Conservation (phyloP, 257 asterid species). For the Solanum chiquidenum region DNA sequence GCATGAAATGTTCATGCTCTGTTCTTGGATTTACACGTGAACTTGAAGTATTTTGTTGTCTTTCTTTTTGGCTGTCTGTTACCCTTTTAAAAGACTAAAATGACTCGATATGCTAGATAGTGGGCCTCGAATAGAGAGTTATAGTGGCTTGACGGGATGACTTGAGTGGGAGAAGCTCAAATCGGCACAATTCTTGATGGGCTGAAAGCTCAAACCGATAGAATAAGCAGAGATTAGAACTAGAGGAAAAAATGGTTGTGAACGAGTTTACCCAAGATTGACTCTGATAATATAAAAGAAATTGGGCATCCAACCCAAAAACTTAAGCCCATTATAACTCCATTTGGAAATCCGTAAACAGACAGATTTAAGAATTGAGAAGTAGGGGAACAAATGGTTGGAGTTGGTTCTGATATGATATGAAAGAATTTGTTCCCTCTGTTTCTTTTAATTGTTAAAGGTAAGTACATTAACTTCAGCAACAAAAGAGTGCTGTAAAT, state of each 20-base stretch:
- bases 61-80: background rate
- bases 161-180: background rate
- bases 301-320: background rate
- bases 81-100: background rate
- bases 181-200: background rate
- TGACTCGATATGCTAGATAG: background rate
- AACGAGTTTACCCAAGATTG: background rate
- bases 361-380: background rate
- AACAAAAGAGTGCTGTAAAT: background rate
- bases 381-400: background rate
- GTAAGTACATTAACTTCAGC: background rate
- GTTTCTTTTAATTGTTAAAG: background rate
- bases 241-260: background rate
- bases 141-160: background rate
- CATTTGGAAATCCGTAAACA: background rate
- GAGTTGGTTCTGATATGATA: background rate
- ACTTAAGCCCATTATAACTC: background rate
- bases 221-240: background rate
- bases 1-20: background rate
- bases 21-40: background rate
- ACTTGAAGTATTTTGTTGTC: background rate
- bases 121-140: no score
- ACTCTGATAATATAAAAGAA: background rate
- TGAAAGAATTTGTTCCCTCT: background rate
- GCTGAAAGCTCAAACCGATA: background rate